Base-by-base conservation (phyloP, 805 yeast genomes). In the Ogataea nitratoaversa region DNA sequence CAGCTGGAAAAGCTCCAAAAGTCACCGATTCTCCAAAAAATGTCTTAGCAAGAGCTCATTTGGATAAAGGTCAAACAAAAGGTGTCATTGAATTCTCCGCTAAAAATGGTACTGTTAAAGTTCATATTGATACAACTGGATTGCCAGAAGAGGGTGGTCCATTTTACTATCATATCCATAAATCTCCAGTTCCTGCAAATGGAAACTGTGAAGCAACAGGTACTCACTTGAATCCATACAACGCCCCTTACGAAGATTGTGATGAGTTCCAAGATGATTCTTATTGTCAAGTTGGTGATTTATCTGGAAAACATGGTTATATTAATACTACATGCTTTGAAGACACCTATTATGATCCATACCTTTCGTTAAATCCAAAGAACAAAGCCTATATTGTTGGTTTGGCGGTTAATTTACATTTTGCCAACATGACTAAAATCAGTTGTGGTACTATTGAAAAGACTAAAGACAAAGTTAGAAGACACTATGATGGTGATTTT, bases 301-400 rank as follows among this genome's bases (percentile, higher is more conserved):
- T 83, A 51, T 75, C 85, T 27, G 91, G 91, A 32, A 83, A 82
- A 58, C 89, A 83, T 60, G 91, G 91, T 11, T 72, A 65, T 63
- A 79, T 84, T 53, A 72, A 81, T 55, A 71, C 85, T 17, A 81
- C 86, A 11, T 81, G 87, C 56, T 80, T 76, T 59, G 82, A 80
- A 59, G 66, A 77, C 22, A 68, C 70, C 43, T 84, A 79, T 57
- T 63, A 69, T 43, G 90, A 84, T 54, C 82, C 81, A 6, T 83
- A 72, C 58, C 59, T 84, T 39, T 79, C 89, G 0, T 70, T 83
- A 58, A 71, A 79, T 52, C 73, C 74, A 28, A 59, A 62, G 35
- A 69, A 77, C 34, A 71, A 73, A 33, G 71, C 84, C n/a, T 76
- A 71, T 52, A 67, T 82, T 51, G 76, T 82, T 43, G 82, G 80